Conservation (phyloP, 2,329 filamentous ascomycete genomes). For the Colletotrichum neosansevieriae region DNA sequence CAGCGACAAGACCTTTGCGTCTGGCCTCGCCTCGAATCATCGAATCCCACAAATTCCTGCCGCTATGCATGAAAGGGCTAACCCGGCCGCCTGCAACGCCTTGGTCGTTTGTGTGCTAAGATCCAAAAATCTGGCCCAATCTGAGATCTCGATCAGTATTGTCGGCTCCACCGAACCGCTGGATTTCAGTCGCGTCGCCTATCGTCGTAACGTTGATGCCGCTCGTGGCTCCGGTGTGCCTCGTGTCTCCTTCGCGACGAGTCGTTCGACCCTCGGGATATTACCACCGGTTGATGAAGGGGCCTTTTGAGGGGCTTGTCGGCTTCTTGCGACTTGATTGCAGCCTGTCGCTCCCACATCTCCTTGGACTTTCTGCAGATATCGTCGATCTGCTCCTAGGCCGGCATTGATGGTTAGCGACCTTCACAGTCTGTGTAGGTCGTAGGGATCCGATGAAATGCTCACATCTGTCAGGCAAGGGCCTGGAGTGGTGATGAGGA, state of each 20-base stretch:
- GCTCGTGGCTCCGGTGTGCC: constrained; percentile 47
- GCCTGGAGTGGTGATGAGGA: constrained; percentile 69
- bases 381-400: constrained; percentile 72
- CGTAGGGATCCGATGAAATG: constrained; percentile 21
- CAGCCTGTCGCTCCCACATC: constrained; percentile 68
- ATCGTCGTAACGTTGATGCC: constrained; percentile 45
- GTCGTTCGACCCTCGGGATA: constrained; percentile 56
- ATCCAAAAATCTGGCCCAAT: constrained; percentile 34
- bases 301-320: constrained; percentile 67
- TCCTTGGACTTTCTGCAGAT: constrained; percentile 71
- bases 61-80: constrained; percentile 29
- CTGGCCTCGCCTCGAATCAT: constrained; percentile 29
- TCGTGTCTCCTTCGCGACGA: constrained; percentile 51
- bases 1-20: constrained; percentile 20
- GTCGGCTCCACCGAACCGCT: constrained; percentile 22
- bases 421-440: constrained; percentile 48
- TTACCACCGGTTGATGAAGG: constrained; percentile 66
- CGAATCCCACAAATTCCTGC: constrained; percentile 36
- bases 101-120: constrained; percentile 17
- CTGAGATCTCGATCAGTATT: constrained; percentile 28
- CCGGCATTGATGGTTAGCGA: constrained; percentile 62
- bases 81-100: constrained; percentile 28
- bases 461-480: constrained; percentile 71
- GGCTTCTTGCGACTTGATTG: constrained; percentile 60
- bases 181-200: constrained; percentile 44